A percentile compares a stretch with the other conserved stretches of the same genome.
phyloP scores from a whole-genome alignment of 805 yeast genomes.

The Saturnispora mendoncae region DNA sequence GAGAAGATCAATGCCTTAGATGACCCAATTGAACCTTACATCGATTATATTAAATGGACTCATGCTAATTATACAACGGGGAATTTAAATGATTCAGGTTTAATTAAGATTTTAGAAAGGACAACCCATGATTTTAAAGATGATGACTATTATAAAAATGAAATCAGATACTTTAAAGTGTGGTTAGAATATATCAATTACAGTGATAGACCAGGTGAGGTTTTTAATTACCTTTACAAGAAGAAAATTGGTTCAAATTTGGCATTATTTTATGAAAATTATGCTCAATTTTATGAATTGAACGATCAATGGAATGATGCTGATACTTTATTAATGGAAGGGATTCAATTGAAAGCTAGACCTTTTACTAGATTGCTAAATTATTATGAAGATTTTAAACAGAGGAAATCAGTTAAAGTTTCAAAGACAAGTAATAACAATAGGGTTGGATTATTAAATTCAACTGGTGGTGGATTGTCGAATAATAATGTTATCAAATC shows the following conservation, averaged over 20 bases:
- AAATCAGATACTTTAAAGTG: conserved; percentile 65
- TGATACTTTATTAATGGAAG: conserved; percentile 46
- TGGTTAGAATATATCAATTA: conserved; percentile 75
- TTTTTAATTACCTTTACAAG: conserved; percentile 61
- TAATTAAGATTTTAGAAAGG: conserved; percentile 55
- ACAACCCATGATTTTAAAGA: conserved; percentile 65
- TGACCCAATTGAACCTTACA: conserved; percentile 71
- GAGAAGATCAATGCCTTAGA: conserved; percentile 50
- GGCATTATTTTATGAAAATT: conserved; percentile 71
- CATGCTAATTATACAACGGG: conserved; percentile 55
- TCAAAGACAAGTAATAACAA: not conserved
- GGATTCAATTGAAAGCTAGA: conserved; percentile 53
- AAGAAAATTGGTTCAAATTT: conserved; percentile 61
- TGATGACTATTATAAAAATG: conserved; percentile 62
- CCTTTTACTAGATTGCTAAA: conserved; percentile 44
- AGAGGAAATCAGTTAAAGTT: conserved; percentile 27
- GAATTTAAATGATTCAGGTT: conserved; percentile 51
- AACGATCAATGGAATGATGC: conserved; percentile 46
- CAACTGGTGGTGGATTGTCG: conserved; percentile 21
- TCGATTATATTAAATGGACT: conserved; percentile 74
- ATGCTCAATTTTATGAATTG: conserved; percentile 54
- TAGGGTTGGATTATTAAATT: conserved; percentile 13
- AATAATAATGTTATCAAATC: conserved; percentile 11
- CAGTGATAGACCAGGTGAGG: conserved; percentile 60
- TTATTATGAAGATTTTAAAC: conserved; percentile 37